These are phyloP conservation scores for Capsicum pubescens DNA, from an alignment of 257 asterid genomes.

Conservation along the genomic window DNA sequence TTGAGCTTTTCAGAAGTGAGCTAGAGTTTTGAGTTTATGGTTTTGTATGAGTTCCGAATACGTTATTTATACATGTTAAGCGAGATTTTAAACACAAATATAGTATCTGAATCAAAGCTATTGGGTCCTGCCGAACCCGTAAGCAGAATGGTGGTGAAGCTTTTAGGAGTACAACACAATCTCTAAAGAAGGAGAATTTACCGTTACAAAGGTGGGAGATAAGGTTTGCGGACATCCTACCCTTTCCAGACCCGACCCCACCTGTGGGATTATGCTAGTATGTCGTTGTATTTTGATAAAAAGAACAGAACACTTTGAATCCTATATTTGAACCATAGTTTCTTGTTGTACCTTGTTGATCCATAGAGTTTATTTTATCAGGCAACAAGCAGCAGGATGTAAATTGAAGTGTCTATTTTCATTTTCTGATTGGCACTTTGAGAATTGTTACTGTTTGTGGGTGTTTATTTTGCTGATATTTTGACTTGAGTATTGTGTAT, in stretches of 20 bases:
- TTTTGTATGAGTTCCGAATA: no score
- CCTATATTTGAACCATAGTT: neutral
- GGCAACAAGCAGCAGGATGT: neutral
- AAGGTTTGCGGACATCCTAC: neutral
- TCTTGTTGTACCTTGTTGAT: neutral
- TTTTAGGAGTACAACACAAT: neutral
- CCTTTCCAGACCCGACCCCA: neutral
- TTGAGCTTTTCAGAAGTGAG: neutral
- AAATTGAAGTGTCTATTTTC: neutral
- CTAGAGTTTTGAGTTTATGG: neutral
- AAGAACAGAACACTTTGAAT: neutral
- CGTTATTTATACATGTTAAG: no score
- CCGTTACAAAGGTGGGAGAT: neutral
- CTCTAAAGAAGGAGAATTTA: neutral
- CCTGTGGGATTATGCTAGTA: neutral
- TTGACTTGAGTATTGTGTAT: neutral
- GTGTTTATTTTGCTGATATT: neutral
- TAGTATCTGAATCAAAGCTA: neutral
- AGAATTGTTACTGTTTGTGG: neutral
- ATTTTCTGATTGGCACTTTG: neutral
- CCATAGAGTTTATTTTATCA: neutral
- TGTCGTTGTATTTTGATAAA: neutral
- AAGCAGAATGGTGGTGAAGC: neutral
- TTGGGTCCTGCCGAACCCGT: neutral
- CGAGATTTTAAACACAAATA: neutral